phyloP scores from a whole-genome alignment of 352 stramenopile species.

The Phytopythium sindhum region DNA sequence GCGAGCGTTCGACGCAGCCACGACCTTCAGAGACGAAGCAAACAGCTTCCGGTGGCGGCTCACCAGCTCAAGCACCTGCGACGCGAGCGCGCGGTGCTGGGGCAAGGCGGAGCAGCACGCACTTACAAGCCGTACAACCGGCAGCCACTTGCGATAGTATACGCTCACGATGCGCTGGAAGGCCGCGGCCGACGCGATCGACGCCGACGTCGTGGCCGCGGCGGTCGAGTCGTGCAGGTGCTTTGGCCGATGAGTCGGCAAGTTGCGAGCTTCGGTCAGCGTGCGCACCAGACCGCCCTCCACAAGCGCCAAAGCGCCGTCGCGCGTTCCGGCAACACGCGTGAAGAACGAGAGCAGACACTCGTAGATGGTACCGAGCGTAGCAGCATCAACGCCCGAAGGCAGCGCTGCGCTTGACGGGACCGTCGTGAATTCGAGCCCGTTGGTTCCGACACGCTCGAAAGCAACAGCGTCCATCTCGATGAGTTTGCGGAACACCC shows the following conservation, averaged over 20 bases:
- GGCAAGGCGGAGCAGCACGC: conserved; percentile 57
- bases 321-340: conserved; percentile 50
- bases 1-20: conserved; percentile 9
- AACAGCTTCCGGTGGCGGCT: conserved; percentile 71
- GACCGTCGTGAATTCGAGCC: conserved; percentile 25
- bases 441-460: conserved; percentile 28
- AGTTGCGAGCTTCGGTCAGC: conserved; percentile 53
- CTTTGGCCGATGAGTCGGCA: conserved; percentile 67
- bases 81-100: conserved; percentile 61
- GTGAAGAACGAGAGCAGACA: conserved; percentile 81
- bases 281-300: conserved; percentile 69
- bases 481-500: conserved; percentile 68
- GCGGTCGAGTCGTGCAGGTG: conserved; percentile 33
- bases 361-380: conserved; percentile 79
- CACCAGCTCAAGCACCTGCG: conserved; percentile 58
- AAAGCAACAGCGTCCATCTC: conserved; percentile 61
- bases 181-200: conserved; percentile 29
- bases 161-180: conserved; percentile 60
- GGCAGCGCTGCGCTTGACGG: conserved; percentile 39
- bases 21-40: conserved; percentile 58
- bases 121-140: conserved; percentile 59
- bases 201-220: conserved; percentile 26
- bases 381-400: conserved; percentile 51
- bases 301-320: conserved; percentile 64
- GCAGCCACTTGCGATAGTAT: conserved; percentile 80